Conservation (phyloP, 2,329 filamentous ascomycete genomes). For the Colletotrichum falcatum region DNA sequence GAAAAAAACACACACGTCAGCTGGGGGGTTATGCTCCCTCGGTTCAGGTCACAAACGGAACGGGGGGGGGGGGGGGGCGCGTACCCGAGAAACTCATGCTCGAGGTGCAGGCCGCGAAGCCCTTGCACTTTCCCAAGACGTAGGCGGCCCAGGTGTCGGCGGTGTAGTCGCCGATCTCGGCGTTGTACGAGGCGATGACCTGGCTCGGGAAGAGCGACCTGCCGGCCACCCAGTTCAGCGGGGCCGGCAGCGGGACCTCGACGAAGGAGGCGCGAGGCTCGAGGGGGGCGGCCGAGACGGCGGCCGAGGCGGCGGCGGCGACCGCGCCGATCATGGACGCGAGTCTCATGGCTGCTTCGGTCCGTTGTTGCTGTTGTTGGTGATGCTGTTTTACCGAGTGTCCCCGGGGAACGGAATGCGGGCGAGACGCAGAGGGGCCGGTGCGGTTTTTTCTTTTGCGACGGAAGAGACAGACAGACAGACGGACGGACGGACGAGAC, state of each 20-base stretch:
- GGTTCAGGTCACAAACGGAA: not conserved
- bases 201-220: not conserved
- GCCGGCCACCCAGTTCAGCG: slow-evolving; percentile 3
- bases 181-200: not conserved
- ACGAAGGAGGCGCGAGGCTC: not conserved
- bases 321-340: not conserved
- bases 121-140: slow-evolving; percentile 7
- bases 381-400: no score
- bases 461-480: not conserved
- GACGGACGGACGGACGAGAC: not conserved
- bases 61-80: not conserved
- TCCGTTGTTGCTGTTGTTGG: not conserved
- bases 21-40: not conserved
- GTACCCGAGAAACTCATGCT: not conserved
- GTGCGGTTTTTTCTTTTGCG: not conserved
- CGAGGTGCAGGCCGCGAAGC: not conserved
- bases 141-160: slow-evolving; percentile 1
- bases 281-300: not conserved
- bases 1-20: not conserved
- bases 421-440: not conserved
- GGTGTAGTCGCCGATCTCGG: not conserved
- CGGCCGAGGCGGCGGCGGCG: not conserved
- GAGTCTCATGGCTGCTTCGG: slow-evolving; percentile 3
- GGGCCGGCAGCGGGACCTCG: not conserved
- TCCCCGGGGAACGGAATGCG: not conserved